Base-by-base conservation (phyloP, 1,284 basidiomycete species). In the Ustilago vetiveriae region DNA sequence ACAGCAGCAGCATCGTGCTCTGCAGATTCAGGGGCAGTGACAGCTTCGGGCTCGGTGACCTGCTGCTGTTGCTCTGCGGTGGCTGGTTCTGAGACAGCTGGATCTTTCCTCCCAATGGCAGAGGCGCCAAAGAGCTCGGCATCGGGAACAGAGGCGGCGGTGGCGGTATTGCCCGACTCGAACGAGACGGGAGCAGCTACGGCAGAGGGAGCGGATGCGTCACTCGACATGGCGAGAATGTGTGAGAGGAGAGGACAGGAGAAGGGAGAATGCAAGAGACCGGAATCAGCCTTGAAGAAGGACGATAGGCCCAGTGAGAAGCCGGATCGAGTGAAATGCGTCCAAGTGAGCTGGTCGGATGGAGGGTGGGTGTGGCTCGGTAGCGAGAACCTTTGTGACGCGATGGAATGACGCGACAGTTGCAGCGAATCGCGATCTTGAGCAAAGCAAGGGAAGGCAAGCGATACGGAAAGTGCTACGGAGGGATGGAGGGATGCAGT, bases 1-100 rank as follows among this genome's bases (percentile, higher is more conserved):
- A 41, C 59, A 23, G 51, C 58, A 33, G 58, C 51, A 21, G 42
- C 52, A 33, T 55, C 50, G 23, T 44, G 47, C 27, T 50, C 41
- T 2, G 49, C 24, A 14, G 50, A 37, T 17, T 42, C 37, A 2
- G 19, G 22, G 13, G 49, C 37, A 16, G 38, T 42, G 14, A 44
- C 30, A n/a, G 44, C 41, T n/a, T 57, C 47, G 35, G 36, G 35
- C 21, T 53, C 39, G 16, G 44, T 21, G 13, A 39, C 11, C 4
- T 39, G 41, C n/a, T 39, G 41, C n/a, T 51, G 56, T 19, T 59
- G 35, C 16, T 47, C n/a, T 4, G 33, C 43, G 11, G 27, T 19
- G 26, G 16, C 36, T 4, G 62, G 19, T 27, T 52, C 41, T 2
- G 60, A 23, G 21, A 19, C n/a, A n/a, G 33, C 7, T n/a, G 44